Evolutionary conservation across 1,284 basidiomycete species (phyloP).

Genomic region (Rhodotorula sp.): DNA sequence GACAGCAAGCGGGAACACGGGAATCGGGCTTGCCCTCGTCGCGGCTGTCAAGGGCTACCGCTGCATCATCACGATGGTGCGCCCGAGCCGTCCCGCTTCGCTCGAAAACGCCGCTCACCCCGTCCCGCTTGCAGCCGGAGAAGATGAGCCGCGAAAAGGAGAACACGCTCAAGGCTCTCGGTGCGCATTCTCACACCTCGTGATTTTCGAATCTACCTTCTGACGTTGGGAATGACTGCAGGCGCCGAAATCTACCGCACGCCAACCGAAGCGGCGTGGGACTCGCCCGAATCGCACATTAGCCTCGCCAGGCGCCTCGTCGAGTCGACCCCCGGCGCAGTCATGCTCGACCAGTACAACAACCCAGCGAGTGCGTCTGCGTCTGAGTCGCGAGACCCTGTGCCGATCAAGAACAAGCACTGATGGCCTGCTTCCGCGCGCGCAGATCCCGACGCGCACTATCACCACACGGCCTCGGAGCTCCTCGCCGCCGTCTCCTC

Average conservation of each 20-base stretch:
- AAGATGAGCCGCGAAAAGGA: constrained; percentile 99
- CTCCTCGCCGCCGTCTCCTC: constrained; percentile 63
- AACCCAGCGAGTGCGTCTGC: constrained; percentile 60
- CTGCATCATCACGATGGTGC: constrained; percentile 76
- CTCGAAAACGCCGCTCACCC: constrained; percentile 5
- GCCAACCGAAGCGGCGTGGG: constrained; percentile 83
- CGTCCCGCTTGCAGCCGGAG: constrained; percentile 59
- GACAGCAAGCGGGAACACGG: constrained; percentile 54
- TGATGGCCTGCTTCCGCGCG: background rate
- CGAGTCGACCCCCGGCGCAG: constrained; percentile 74
- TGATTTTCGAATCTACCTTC: accelerated
- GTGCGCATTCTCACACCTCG: constrained; percentile 1
- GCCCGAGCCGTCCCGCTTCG: background rate
- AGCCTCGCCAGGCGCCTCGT: constrained; percentile 73
- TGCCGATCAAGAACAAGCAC: background rate
- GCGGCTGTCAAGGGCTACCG: constrained; percentile 82
- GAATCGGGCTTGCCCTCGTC: constrained; percentile 87
- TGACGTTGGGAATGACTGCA: background rate
- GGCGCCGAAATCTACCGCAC: constrained; percentile 94
- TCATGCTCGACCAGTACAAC: constrained; percentile 88
- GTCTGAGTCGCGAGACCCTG: no score
- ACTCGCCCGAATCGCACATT: constrained; percentile 84
- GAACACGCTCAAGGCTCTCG: constrained; percentile 78
- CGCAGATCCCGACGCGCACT: constrained; percentile 79
- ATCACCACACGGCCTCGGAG: constrained; percentile 81